Base-by-base conservation (phyloP, 371 early-diverging fungal genomes). In the Blastocladiella emersonii region DNA sequence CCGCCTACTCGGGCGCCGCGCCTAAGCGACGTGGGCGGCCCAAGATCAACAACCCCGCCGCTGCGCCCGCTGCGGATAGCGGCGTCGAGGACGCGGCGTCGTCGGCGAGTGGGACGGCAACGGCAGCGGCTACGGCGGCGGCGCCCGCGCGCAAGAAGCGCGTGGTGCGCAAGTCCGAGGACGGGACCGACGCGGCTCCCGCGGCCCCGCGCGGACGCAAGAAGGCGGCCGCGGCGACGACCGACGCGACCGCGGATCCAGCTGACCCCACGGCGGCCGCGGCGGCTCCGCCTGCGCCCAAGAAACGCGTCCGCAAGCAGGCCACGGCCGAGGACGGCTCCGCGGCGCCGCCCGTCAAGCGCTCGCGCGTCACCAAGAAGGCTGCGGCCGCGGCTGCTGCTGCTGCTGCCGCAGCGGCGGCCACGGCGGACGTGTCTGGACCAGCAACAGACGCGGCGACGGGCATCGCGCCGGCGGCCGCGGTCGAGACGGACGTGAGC, bases 381-480 rank as follows among this genome's bases (percentile, higher is more conserved):
- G 17, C 48, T 19, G 15, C 41, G 19, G 6, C 41, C 19, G 41
- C 15, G 3, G 41, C 41, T 2, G 15, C 41, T 13, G 19, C 41
- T 2, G 0, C 41, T 21, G 41, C 41, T 2, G 41, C 41, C 1
- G 0, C 41, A 15, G 3, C 41, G 4, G 13, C 41, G 5, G 19
- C 41, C 19, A 41, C 25, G 23, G 48, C 17, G 48, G 7, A 23
- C n/a, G 48, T 23, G 48, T 2, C 48, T 21, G 23, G 23, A 25
- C 4, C 27, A 1, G 21, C 19, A 19, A 23, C 19, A 10, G 7
- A 6, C 48, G 10, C 48, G 25, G 48, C 63, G 57, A 64, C 34
- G 67, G 66, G 27, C 65, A 61, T 35, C 57, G 65, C 53, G 62
- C 49, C 53, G 61, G 56, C 32, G 61, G 63, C 41, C 59, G 44